A percentile compares a stretch with the other conserved stretches of the same genome.
These are phyloP conservation scores for Aspergillus heteromorphus DNA, from an alignment of 495 filamentous ascomycete genomes.

Conservation along the genomic window DNA sequence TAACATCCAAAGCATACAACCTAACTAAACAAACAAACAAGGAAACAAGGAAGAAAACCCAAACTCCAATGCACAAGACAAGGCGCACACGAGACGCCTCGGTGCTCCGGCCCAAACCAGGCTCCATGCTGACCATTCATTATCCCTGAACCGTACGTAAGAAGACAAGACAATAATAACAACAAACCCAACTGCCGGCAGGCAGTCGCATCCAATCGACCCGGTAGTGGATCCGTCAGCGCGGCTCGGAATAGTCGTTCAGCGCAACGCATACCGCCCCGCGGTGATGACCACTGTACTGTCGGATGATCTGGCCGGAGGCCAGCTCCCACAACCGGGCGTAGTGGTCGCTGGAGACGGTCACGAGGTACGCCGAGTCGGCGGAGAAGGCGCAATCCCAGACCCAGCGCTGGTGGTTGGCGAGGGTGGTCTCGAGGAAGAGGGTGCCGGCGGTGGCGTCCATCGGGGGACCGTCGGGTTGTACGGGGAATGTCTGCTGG, in stretches of 20 bases:
- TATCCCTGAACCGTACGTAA: conserved; percentile 5
- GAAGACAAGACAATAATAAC: conserved; percentile 11
- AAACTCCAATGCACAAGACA: conserved; percentile 13
- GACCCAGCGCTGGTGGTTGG: conserved; percentile 96
- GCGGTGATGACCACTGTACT: conserved; percentile 96
- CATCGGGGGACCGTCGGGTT: conserved; percentile 43
- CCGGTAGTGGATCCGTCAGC: conserved; percentile 19
- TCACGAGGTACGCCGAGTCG: conserved; percentile 95
- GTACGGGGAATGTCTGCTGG: conserved; percentile 34
- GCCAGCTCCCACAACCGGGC: conserved; percentile 92
- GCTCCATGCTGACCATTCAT: conserved; percentile 22
- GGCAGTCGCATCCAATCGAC: neutral
- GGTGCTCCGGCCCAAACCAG: conserved; percentile 10
- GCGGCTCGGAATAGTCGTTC: conserved; percentile 88
- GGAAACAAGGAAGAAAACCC: neutral
- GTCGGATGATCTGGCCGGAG: conserved; percentile 81
- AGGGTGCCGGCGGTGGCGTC: conserved; percentile 48
- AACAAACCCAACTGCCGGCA: neutral
- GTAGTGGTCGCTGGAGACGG: conserved; percentile 95
- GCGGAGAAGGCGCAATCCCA: conserved; percentile 99
- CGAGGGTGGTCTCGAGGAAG: conserved; percentile 83
- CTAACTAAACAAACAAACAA: too few species aligned
- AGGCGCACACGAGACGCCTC: conserved; percentile 4
- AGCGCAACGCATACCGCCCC: conserved; percentile 94
- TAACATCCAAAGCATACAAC: neutral